Conservation (phyloP, 129 eudicot species). For the sunflower (Helianthus annuus) region DNA sequence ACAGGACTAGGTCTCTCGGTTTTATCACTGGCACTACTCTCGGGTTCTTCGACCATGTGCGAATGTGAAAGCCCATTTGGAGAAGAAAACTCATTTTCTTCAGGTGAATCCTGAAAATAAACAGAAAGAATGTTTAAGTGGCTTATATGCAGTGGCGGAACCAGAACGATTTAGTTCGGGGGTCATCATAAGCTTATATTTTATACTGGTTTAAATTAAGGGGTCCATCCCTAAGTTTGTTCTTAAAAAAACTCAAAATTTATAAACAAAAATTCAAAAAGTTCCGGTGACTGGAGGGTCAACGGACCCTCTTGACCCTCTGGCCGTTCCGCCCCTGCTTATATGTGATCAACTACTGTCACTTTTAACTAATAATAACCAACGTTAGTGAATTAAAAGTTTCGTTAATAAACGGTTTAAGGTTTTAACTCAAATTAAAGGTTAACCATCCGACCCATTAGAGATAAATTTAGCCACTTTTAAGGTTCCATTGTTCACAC, state of each 20-base stretch:
- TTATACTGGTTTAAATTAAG: too few species aligned
- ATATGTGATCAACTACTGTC: background rate
- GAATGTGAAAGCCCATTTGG: constrained; percentile 40
- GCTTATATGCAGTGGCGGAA: too few species aligned
- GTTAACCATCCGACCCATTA: background rate
- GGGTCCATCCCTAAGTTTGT: too few species aligned
- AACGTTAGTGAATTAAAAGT: background rate
- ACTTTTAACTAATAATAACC: background rate
- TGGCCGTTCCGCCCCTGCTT: too few species aligned
- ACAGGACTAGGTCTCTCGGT: constrained; percentile 76
- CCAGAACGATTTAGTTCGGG: too few species aligned
- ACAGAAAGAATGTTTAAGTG: constrained; percentile 17
- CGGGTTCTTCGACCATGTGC: constrained; percentile 44
- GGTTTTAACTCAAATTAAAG: background rate
- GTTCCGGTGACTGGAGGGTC: too few species aligned
- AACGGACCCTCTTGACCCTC: too few species aligned
- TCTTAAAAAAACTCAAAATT: too few species aligned
- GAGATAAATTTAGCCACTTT: background rate
- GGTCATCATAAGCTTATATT: too few species aligned
- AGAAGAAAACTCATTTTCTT: constrained; percentile 47
- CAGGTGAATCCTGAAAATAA: constrained; percentile 53
- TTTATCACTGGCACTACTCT: constrained; percentile 37
- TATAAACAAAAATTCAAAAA: too few species aligned
- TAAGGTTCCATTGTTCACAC: constrained; percentile 3
- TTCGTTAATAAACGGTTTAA: background rate